phyloP scores from a whole-genome alignment of 148 eudicot species.

The Fagopyrum esculentum region DNA sequence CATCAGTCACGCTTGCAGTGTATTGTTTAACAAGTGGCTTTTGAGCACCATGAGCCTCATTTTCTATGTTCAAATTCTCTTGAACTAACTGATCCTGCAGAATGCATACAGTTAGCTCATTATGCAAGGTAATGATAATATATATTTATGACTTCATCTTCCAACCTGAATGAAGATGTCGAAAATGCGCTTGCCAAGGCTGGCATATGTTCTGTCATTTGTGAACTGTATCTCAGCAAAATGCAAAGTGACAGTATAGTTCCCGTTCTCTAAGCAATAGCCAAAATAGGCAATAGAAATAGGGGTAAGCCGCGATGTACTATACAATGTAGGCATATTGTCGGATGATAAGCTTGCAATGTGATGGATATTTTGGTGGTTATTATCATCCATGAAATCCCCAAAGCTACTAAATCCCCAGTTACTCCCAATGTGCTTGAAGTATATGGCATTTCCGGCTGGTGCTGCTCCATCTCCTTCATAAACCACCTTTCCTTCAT shows the following conservation, averaged over 20 bases:
- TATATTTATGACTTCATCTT: neutral
- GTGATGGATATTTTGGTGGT: conserved; percentile 11
- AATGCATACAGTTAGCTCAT: conserved; percentile 5
- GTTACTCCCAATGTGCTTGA: conserved; percentile 10
- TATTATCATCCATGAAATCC: conserved; percentile 59
- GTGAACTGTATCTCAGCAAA: conserved; percentile 67
- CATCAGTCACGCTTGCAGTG: conserved; percentile 43
- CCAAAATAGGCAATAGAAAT: conserved; percentile 56
- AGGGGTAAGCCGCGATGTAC: conserved; percentile 54
- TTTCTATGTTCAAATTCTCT: conserved; percentile 56
- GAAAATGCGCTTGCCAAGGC: conserved; percentile 65
- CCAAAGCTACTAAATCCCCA: conserved; percentile 87
- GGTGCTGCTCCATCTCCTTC: conserved; percentile 55
- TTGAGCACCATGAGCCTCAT: conserved; percentile 49
- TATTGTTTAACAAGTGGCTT: conserved; percentile 30
- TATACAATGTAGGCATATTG: conserved; percentile 15
- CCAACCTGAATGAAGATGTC: conserved; percentile 74
- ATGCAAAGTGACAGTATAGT: conserved; percentile 52
- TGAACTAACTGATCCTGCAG: conserved; percentile 45
- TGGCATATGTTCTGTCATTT: conserved; percentile 38
- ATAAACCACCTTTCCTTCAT: conserved; percentile 27
- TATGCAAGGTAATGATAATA: neutral
- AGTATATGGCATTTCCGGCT: conserved; percentile 51
- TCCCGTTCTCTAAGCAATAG: conserved; percentile 67
- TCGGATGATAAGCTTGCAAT: conserved; percentile 19